These are phyloP conservation scores for Lactarius indigo DNA, from an alignment of 768 basidiomycete genomes.

Conservation along the genomic window DNA sequence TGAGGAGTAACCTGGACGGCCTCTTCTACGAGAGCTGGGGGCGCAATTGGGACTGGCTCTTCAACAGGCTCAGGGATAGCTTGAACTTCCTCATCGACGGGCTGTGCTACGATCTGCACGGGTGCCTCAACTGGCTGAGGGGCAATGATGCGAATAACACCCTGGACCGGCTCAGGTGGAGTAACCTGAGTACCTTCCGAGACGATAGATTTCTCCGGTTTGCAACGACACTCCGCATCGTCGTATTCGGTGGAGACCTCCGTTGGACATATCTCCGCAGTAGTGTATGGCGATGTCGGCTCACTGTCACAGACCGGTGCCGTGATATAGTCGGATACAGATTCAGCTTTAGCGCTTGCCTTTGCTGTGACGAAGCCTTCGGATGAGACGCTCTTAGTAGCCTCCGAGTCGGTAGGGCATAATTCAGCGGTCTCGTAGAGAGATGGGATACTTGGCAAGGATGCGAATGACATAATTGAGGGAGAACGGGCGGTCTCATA, in stretches of 20 bases:
- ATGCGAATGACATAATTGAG: conserved; percentile 47
- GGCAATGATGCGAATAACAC: conserved; percentile 27
- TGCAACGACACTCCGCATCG: conserved; percentile 42
- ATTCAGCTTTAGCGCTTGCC: conserved; percentile 26
- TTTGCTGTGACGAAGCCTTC: conserved; percentile 21
- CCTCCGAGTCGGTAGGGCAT: conserved; percentile 31
- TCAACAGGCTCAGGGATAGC: background rate
- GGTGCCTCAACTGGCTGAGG: conserved; percentile 14
- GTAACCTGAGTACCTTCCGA: conserved; percentile 15
- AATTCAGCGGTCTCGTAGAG: conserved; percentile 35
- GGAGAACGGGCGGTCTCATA: conserved; percentile 49
- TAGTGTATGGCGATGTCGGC: conserved; percentile 47
- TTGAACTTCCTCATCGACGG: conserved; percentile 2
- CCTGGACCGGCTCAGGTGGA: conserved; percentile 33
- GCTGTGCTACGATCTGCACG: background rate
- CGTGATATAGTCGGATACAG: conserved; percentile 44
- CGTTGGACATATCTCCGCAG: conserved; percentile 45
- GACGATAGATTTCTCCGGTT: conserved; percentile 6
- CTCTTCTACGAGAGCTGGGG: background rate
- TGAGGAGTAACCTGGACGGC: background rate
- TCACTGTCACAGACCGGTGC: conserved; percentile 39
- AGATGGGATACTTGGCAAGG: conserved; percentile 59
- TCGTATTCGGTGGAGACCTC: conserved; percentile 45
- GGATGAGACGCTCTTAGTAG: conserved; percentile 17
- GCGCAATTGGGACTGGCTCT: background rate